These are phyloP conservation scores for Mycena pura DNA, from an alignment of 768 basidiomycete species.

Conservation along the genomic window DNA sequence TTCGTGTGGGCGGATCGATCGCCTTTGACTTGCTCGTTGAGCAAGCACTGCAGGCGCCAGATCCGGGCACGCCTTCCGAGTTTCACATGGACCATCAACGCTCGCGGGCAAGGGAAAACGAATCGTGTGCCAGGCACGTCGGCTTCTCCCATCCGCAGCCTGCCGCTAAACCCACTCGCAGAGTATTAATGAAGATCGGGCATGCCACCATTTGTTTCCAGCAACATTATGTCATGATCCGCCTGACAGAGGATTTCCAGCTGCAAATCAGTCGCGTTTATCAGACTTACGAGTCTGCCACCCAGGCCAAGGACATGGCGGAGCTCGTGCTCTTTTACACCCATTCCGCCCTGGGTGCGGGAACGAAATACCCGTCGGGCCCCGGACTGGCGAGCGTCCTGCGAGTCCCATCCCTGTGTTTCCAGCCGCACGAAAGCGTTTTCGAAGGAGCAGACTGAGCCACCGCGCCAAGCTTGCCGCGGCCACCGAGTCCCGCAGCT, in stretches of 20 bases:
- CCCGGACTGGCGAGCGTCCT: neutral
- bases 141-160: too few species aligned
- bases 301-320: slow-evolving; percentile 2
- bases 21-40: too few species aligned
- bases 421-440: slow-evolving; percentile 6
- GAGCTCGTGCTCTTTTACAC: slow-evolving; percentile 8
- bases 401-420: neutral
- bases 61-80: too few species aligned
- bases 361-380: neutral
- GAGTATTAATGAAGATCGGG: too few species aligned
- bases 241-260: neutral
- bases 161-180: too few species aligned
- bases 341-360: neutral
- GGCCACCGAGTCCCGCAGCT: neutral
- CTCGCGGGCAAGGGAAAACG: too few species aligned
- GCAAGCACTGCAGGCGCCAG: too few species aligned
- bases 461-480: neutral
- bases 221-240: neutral
- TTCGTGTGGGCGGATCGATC: too few species aligned
- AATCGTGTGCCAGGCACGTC: too few species aligned
- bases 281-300: neutral
- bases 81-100: too few species aligned
- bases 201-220: too few species aligned
- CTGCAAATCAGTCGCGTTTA: slow-evolving; percentile 3
- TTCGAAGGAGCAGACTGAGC: neutral